Conservation (phyloP, 257 asterid genomes). For the Rehmannia glutinosa region DNA sequence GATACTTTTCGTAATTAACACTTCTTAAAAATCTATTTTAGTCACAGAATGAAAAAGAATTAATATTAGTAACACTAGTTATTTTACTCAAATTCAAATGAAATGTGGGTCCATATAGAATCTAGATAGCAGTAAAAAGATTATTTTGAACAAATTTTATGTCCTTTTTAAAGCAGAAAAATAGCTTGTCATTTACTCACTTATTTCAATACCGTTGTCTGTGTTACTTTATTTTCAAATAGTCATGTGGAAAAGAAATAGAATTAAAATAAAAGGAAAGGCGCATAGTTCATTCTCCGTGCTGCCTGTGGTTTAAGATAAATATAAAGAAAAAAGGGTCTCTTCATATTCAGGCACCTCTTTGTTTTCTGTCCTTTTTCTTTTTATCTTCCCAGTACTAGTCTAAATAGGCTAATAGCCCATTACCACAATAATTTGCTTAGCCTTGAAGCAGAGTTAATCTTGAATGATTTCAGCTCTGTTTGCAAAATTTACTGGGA, state of each 20-base stretch:
- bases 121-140: no score
- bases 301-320: background rate
- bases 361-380: background rate
- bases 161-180: background rate
- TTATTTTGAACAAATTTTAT: background rate
- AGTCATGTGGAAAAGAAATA: background rate
- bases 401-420: background rate
- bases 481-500: constrained; percentile 7
- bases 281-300: constrained; percentile 2
- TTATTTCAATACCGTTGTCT: background rate
- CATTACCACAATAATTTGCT: background rate
- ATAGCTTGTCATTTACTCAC: constrained; percentile 15
- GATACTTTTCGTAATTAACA: no score
- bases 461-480: background rate
- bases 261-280: background rate
- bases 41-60: no score
- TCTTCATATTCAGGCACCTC: constrained; percentile 1
- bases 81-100: background rate
- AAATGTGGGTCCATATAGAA: background rate
- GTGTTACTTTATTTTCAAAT: constrained; percentile 15
- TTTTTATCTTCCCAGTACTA: background rate
- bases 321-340: background rate
- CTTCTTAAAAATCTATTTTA: no score
- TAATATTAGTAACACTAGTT: background rate
- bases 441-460: background rate